phyloP scores from a whole-genome alignment of 495 filamentous ascomycete genomes.

The Lepraria neglecta region DNA sequence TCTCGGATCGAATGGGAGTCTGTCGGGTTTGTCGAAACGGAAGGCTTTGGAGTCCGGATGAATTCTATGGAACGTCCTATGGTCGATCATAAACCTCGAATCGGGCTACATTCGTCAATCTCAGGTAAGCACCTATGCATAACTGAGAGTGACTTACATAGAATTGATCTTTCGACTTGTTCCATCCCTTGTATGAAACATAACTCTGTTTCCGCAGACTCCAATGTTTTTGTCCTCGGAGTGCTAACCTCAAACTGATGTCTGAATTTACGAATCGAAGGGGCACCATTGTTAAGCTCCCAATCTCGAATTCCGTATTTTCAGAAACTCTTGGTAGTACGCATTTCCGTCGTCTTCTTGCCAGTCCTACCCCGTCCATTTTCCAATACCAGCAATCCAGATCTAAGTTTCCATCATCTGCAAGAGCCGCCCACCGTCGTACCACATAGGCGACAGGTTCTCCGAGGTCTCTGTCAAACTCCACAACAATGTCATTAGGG shows the following conservation, averaged over 20 bases:
- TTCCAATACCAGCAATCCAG: conserved; percentile 20
- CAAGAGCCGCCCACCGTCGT: not conserved
- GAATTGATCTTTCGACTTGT: conserved; percentile 14
- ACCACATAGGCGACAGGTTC: conserved; percentile 16
- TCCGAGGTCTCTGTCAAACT: not conserved
- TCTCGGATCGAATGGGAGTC: conserved; percentile 9
- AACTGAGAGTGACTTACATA: conserved; percentile 5
- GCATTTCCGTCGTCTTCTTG: conserved; percentile 1
- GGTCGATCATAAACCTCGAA: conserved; percentile 24
- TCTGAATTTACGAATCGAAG: conserved; percentile 16
- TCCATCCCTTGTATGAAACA: conserved; percentile 21
- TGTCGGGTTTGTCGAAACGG: not conserved
- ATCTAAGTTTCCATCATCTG: not conserved
- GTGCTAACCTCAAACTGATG: not conserved
- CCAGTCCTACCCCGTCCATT: not conserved
- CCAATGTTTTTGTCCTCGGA: conserved; percentile 21
- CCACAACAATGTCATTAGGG: conserved; percentile 20
- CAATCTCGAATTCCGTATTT: conserved; percentile 9
- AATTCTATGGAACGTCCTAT: conserved; percentile 17
- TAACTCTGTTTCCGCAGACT: conserved; percentile 12
- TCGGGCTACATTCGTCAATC: conserved; percentile 11
- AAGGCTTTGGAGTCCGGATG: conserved; percentile 16
- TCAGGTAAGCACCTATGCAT: not conserved
- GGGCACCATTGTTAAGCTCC: conserved; percentile 12
- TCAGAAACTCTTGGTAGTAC: conserved; percentile 5